Evolutionary conservation across 768 basidiomycete genomes (phyloP).

Genomic region (Flagelloscypha sp.): DNA sequence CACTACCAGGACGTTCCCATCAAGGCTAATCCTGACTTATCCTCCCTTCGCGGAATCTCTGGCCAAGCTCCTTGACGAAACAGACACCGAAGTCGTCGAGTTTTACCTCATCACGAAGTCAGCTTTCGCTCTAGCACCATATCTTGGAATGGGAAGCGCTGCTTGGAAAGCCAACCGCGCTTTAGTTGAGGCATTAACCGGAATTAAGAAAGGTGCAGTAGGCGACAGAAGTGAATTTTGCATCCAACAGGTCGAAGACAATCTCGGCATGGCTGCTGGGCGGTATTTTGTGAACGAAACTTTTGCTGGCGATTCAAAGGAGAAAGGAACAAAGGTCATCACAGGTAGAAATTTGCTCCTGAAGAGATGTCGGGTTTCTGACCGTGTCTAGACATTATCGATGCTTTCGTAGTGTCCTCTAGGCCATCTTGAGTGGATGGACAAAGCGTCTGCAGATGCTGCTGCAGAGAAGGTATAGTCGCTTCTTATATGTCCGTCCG

Average conservation of each 20-base stretch:
- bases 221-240: constrained; percentile 84
- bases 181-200: constrained; percentile 65
- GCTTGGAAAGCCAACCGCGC: constrained; percentile 70
- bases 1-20: constrained; percentile 67
- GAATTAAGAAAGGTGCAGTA: constrained; percentile 80
- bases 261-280: constrained; percentile 84
- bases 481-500: constrained; percentile 1
- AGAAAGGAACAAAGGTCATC: constrained; percentile 79
- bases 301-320: constrained; percentile 70
- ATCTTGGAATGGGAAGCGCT: constrained; percentile 67
- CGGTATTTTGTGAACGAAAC: constrained; percentile 83
- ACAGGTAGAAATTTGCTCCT: constrained; percentile 33
- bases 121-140: constrained; percentile 56
- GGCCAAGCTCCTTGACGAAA: constrained; percentile 57
- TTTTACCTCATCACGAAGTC: constrained; percentile 82
- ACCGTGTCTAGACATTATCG: constrained; percentile 54
- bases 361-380: constrained; percentile 1
- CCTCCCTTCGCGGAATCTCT: constrained; percentile 69
- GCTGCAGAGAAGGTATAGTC: constrained; percentile 71
- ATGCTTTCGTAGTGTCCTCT: constrained; percentile 78
- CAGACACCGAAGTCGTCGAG: constrained; percentile 65
- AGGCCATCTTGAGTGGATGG: constrained; percentile 82
- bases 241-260: constrained; percentile 57
- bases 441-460: constrained; percentile 66
- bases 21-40: constrained; percentile 72